Evolutionary conservation across 768 basidiomycete genomes (phyloP).

Genomic region (Cyclocybe aegerita): DNA sequence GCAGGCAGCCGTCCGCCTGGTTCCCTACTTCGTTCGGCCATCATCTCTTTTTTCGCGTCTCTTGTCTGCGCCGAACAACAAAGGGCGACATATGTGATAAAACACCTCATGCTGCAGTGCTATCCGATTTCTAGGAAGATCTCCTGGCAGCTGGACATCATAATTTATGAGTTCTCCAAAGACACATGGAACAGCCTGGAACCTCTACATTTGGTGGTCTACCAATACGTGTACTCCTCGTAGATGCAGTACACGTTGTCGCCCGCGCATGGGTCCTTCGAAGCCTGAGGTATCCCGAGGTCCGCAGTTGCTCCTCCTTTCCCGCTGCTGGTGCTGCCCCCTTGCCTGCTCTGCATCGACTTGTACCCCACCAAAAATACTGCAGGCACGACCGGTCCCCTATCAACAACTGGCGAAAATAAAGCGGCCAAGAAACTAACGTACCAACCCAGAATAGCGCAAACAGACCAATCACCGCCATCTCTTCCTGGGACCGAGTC

Average conservation of each 20-base stretch:
- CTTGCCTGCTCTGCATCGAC: constrained; percentile 30
- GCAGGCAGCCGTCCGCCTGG: not conserved
- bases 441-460: constrained; percentile 78
- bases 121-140: too few relatives aligned
- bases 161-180: not conserved
- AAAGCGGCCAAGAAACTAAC: constrained; percentile 17
- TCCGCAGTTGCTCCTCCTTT: constrained; percentile 12
- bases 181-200: not conserved
- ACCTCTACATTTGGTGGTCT: not conserved
- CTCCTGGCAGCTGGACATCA: not conserved
- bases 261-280: constrained; percentile 46
- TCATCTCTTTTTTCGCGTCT: not conserved
- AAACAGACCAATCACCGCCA: constrained; percentile 67
- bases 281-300: constrained; percentile 12
- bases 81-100: not conserved
- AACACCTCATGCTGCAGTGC: too few relatives aligned
- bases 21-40: not conserved
- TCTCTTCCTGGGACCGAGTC: constrained; percentile 72
- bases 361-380: constrained; percentile 45
- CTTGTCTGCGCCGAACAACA: not conserved
- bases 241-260: constrained; percentile 68
- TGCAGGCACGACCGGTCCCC: constrained; percentile 10
- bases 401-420: not conserved
- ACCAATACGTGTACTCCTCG: constrained; percentile 51
- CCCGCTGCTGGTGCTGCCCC: constrained; percentile 20